Conservation (phyloP, 352 stramenopile genomes). For the Phytophthora fragariaefolia region DNA sequence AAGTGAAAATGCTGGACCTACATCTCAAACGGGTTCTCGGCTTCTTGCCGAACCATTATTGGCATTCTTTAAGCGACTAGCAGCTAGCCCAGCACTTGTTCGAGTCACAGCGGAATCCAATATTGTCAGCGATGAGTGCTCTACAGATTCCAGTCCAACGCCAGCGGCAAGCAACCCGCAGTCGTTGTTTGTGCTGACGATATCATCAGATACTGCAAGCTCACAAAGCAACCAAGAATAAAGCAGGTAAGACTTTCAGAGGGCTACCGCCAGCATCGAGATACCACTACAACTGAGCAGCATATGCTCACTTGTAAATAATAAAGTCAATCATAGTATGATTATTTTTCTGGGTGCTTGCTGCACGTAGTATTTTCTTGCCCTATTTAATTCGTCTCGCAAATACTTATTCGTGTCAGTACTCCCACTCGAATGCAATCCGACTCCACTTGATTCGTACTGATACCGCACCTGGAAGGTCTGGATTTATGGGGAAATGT, state of each 20-base stretch:
- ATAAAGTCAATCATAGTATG: too few species aligned
- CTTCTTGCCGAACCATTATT: constrained; percentile 28
- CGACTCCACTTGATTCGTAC: too few species aligned
- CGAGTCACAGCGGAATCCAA: constrained; percentile 33
- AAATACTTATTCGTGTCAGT: too few species aligned
- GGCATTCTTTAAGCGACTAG: constrained; percentile 36
- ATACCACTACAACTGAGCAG: too few species aligned
- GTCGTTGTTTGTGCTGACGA: constrained; percentile 19
- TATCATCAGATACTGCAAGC: background rate
- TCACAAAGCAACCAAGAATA: constrained; percentile 23
- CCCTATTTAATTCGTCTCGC: too few species aligned
- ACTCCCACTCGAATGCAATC: too few species aligned
- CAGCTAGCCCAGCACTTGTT: constrained; percentile 35
- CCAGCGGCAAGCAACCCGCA: constrained; percentile 9
- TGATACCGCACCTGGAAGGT: too few species aligned
- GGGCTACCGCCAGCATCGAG: too few species aligned
- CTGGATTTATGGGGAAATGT: too few species aligned
- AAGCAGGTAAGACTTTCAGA: background rate
- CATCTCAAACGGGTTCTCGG: constrained; percentile 4
- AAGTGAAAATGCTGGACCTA: constrained; percentile 4
- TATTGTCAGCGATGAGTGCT: constrained; percentile 18
- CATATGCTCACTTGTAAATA: too few species aligned
- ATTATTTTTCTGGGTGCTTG: too few species aligned
- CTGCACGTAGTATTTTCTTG: too few species aligned
- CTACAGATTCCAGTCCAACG: constrained; percentile 6